phyloP scores from a whole-genome alignment of 257 asterid species.

The Gentiana macrophylla region DNA sequence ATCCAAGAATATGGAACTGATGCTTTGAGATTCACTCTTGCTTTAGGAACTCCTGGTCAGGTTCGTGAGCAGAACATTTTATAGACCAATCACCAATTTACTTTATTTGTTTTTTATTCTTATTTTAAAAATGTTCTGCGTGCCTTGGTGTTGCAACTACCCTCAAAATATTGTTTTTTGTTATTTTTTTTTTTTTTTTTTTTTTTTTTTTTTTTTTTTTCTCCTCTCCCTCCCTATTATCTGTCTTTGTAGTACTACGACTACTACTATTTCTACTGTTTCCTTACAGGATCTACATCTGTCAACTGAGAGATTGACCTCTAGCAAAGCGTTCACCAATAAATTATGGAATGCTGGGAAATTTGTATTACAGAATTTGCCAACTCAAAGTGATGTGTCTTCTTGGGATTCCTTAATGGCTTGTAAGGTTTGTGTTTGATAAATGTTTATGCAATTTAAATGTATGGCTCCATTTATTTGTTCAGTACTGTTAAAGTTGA shows the following conservation, averaged over 20 bases:
- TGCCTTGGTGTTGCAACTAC: no score
- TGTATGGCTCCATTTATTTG: neutral
- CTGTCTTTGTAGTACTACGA: no score
- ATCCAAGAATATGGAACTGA: constrained; percentile 88
- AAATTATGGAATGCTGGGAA: constrained; percentile 99
- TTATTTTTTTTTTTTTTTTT: no score
- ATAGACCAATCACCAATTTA: no score
- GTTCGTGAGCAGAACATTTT: constrained; percentile 24
- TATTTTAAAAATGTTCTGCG: no score
- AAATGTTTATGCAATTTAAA: neutral
- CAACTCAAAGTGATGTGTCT: constrained; percentile 52
- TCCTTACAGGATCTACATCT: constrained; percentile 73
- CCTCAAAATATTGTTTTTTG: no score
- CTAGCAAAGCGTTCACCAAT: constrained; percentile 96
- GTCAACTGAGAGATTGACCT: constrained; percentile 71
- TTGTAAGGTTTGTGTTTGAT: constrained; percentile 42
- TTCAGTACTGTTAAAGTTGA: neutral
- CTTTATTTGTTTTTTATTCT: no score
- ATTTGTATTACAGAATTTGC: constrained; percentile 86
- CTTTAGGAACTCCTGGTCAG: constrained; percentile 98
- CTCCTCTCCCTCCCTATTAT: no score
- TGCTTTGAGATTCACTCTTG: constrained; percentile 90
- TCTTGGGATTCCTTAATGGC: constrained; percentile 58
- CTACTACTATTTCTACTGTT: constrained; percentile 3
- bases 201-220: no score